A percentile compares a stretch with the other conserved stretches of the same genome.
These are phyloP conservation scores for Cladophialophora bantiana DNA, from an alignment of 2,329 filamentous ascomycete genomes.

Conservation along the genomic window DNA sequence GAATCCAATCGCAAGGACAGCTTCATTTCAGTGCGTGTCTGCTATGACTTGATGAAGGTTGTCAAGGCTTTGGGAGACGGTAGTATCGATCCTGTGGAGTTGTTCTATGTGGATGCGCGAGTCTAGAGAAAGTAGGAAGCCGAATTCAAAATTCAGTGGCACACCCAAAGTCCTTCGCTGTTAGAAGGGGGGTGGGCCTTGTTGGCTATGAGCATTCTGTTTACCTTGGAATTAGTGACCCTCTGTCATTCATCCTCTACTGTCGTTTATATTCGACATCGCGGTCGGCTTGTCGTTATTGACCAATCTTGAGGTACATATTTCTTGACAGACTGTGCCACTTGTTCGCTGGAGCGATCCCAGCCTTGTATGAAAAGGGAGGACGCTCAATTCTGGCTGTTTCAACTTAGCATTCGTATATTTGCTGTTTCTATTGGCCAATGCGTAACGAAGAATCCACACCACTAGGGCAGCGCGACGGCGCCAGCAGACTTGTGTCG, in stretches of 20 bases:
- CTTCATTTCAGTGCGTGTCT: slow-evolving; percentile 76
- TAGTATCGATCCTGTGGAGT: slow-evolving; percentile 51
- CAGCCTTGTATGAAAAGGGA: background rate
- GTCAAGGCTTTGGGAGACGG: slow-evolving; percentile 78
- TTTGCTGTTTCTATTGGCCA: background rate
- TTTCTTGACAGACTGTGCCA: too few species aligned
- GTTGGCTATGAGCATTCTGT: too few species aligned
- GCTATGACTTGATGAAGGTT: slow-evolving; percentile 81
- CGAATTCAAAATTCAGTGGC: too few species aligned
- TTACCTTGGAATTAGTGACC: too few species aligned
- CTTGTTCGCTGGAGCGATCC: too few species aligned
- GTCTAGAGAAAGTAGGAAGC: background rate
- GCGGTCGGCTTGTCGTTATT: too few species aligned
- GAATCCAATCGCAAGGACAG: slow-evolving; percentile 72
- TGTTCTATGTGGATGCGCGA: slow-evolving; percentile 38
- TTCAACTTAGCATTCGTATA: background rate
- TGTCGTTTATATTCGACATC: too few species aligned
- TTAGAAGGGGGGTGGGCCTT: too few species aligned
- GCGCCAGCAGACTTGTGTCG: background rate
- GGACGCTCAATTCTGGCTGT: background rate
- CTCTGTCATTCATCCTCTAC: too few species aligned
- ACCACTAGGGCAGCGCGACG: background rate
- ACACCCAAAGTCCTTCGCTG: too few species aligned
- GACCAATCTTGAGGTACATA: too few species aligned
- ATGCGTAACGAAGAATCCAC: background rate